Evolutionary conservation across 768 basidiomycete species (phyloP).

Genomic region (Tulasnella sp.): DNA sequence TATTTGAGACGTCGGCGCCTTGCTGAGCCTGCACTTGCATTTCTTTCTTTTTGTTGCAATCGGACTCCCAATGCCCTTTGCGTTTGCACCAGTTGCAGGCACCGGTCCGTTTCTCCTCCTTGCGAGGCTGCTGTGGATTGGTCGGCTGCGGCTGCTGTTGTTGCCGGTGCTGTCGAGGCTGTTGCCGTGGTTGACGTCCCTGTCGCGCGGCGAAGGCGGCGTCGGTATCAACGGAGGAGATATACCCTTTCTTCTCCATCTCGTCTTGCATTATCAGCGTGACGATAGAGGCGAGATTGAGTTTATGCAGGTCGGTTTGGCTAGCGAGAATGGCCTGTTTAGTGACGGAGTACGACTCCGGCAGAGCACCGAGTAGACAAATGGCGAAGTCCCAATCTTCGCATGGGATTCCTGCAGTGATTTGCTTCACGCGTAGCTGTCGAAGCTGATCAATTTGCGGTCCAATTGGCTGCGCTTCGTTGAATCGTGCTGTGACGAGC

Average conservation of each 20-base stretch:
- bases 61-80: not conserved
- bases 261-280: not conserved
- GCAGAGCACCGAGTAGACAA: not conserved
- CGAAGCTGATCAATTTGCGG: no score
- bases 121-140: not conserved
- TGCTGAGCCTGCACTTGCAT: not conserved
- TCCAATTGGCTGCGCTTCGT: no score
- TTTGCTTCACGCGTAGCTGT: no score
- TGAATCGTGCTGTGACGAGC: no score
- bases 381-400: not conserved
- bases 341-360: not conserved
- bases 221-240: not conserved
- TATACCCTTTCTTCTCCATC: not conserved
- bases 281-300: not conserved
- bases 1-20: not conserved
- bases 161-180: not conserved
- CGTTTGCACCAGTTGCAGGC: not conserved
- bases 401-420: no score
- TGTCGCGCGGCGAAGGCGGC: not conserved
- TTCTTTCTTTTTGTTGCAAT: not conserved
- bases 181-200: not conserved
- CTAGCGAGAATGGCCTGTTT: not conserved
- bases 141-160: not conserved
- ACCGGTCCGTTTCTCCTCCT: not conserved
- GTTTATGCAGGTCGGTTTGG: not conserved